Percentiles rank a stretch among this genome's conserved stretches.
phyloP scores from a whole-genome alignment of 2,329 filamentous ascomycete genomes.

The Hymenoscyphus scutula region DNA sequence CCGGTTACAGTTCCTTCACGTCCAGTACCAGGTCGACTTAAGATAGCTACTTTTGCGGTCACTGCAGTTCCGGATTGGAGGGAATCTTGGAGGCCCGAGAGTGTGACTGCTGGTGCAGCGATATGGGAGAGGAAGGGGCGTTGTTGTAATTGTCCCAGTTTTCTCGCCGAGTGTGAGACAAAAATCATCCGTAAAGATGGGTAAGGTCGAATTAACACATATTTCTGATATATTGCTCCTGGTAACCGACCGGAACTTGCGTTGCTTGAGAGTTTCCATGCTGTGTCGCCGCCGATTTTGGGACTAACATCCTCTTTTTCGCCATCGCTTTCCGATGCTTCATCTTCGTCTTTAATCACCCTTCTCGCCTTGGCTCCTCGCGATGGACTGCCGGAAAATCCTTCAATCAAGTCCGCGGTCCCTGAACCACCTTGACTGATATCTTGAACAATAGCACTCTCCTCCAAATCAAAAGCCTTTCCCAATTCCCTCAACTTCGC shows the following conservation, averaged over 20 bases:
- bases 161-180: slow-evolving; percentile 14
- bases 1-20: slow-evolving; percentile 10
- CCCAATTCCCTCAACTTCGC: slow-evolving; percentile 14
- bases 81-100: slow-evolving; percentile 14
- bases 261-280: slow-evolving; percentile 9
- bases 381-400: neutral
- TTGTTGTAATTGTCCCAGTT: slow-evolving; percentile 16
- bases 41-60: slow-evolving; percentile 18
- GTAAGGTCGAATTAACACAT: slow-evolving; percentile 18
- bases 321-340: neutral
- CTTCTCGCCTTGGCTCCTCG: neutral
- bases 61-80: slow-evolving; percentile 16
- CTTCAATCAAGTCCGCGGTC: slow-evolving; percentile 39
- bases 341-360: slow-evolving; percentile 11
- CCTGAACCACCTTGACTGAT: slow-evolving; percentile 55
- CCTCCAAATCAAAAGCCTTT: slow-evolving; percentile 60
- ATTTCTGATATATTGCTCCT: slow-evolving; percentile 19
- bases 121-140: slow-evolving; percentile 17
- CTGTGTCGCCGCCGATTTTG: neutral
- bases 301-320: neutral
- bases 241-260: slow-evolving; percentile 16
- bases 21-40: slow-evolving; percentile 4
- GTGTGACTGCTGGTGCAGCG: slow-evolving; percentile 13
- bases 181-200: slow-evolving; percentile 20
- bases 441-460: slow-evolving; percentile 60